These are phyloP conservation scores for Fusarium sp. DNA, from an alignment of 2,329 filamentous ascomycete species.

Conservation along the genomic window DNA sequence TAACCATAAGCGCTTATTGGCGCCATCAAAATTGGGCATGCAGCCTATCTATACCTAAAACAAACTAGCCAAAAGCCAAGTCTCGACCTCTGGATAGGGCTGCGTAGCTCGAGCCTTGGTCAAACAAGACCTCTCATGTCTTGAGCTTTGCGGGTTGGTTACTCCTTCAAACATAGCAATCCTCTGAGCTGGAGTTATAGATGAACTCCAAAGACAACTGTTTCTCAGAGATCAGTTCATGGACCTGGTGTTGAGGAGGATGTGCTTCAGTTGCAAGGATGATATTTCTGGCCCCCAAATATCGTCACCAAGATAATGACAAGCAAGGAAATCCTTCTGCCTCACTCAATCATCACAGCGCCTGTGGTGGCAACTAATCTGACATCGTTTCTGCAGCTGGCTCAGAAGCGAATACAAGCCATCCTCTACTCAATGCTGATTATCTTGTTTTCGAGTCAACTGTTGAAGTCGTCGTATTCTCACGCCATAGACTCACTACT, in stretches of 20 bases:
- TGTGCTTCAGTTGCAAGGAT: slow-evolving; percentile 1
- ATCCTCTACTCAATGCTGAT: neutral
- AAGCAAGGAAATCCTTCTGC: neutral
- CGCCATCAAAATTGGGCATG: neutral
- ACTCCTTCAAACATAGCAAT: neutral
- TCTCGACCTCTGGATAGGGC: neutral
- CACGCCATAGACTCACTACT: neutral
- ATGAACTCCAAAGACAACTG: neutral
- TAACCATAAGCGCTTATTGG: slow-evolving; percentile 8
- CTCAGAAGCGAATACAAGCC: neutral
- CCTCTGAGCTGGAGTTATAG: neutral
- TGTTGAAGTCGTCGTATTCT: neutral
- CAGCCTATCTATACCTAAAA: neutral
- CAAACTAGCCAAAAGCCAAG: neutral
- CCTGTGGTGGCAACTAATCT: neutral
- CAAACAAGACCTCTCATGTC: neutral
- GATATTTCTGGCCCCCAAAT: neutral
- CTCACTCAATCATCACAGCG: neutral
- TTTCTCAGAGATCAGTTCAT: neutral
- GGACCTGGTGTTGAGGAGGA: neutral
- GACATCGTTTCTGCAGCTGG: neutral
- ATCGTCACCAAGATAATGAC: neutral
- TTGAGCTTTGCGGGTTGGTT: neutral
- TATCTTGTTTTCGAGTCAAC: neutral
- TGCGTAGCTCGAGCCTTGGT: neutral